phyloP scores from a whole-genome alignment of 2,329 filamentous ascomycete species.

The Calonectria pseudoreteaudii region DNA sequence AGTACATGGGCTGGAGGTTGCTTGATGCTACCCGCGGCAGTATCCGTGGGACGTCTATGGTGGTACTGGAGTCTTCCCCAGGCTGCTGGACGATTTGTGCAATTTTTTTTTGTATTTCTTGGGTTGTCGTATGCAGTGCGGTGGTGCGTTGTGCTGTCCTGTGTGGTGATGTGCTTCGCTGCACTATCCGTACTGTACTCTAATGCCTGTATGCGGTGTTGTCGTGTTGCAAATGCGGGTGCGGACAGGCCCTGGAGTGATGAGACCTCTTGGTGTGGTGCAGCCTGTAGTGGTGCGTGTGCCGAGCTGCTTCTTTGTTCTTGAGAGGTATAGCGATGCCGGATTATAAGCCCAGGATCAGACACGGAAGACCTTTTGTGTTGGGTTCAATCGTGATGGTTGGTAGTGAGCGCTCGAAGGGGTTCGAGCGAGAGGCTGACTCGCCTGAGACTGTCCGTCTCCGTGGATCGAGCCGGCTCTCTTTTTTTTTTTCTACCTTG shows the following conservation, averaged over 20 bases:
- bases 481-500: slow-evolving; percentile 23
- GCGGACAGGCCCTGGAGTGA: slow-evolving; percentile 9
- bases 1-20: slow-evolving; percentile 35
- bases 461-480: slow-evolving; percentile 22
- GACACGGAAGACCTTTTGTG: slow-evolving; percentile 6
- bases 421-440: slow-evolving; percentile 25
- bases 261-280: slow-evolving; percentile 18
- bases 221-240: slow-evolving; percentile 25
- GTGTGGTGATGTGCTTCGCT: slow-evolving; percentile 9
- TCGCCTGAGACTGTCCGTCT: slow-evolving; percentile 29
- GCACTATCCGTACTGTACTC: slow-evolving; percentile 1
- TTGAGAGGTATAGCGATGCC: slow-evolving; percentile 3
- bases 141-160: slow-evolving; percentile 10
- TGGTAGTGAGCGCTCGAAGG: not conserved
- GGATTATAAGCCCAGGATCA: slow-evolving; percentile 9
- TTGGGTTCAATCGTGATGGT: slow-evolving; percentile 6
- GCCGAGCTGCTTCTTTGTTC: not conserved
- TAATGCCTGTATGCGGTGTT: slow-evolving; percentile 20
- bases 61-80: slow-evolving; percentile 2
- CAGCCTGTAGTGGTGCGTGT: not conserved
- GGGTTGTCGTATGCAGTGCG: not conserved
- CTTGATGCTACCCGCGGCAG: slow-evolving; percentile 18
- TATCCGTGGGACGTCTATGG: slow-evolving; percentile 4
- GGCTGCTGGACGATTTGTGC: slow-evolving; percentile 6
- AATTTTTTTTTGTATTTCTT: not conserved